phyloP scores from a whole-genome alignment of 257 asterid genomes.

The Plantago major region DNA sequence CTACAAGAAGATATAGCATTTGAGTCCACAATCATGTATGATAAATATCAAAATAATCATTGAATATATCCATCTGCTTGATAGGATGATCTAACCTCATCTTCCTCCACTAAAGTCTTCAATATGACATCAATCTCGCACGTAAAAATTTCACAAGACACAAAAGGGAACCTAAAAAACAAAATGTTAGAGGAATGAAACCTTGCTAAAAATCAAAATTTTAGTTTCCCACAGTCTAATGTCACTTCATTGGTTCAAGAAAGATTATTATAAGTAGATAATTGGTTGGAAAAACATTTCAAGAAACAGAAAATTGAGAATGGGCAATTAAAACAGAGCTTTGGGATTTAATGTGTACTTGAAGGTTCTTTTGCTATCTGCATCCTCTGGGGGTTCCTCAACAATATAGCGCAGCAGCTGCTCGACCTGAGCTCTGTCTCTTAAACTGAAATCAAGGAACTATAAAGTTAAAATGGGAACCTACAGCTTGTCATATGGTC shows the following conservation, averaged over 20 bases:
- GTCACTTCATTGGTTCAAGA: too few species aligned
- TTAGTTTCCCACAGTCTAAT: too few species aligned
- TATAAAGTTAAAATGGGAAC: constrained; percentile 15
- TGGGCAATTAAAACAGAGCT: not conserved
- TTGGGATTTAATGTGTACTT: constrained; percentile 45
- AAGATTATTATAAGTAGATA: too few species aligned
- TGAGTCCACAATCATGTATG: constrained; percentile 17
- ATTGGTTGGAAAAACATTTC: not conserved
- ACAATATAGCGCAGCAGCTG: constrained; percentile 76
- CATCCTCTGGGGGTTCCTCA: constrained; percentile 84
- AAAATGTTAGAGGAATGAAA: constrained; percentile 18
- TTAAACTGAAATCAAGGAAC: constrained; percentile 54
- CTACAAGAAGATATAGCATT: constrained; percentile 42
- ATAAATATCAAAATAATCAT: constrained; percentile 19
- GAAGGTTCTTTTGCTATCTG: constrained; percentile 77
- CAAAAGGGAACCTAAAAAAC: constrained; percentile 79
- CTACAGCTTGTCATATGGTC: not conserved
- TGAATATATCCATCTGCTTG: constrained; percentile 11
- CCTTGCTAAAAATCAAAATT: not conserved
- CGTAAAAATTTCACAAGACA: constrained; percentile 92
- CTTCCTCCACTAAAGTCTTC: constrained; percentile 91
- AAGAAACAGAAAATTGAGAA: not conserved
- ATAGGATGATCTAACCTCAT: constrained; percentile 58
- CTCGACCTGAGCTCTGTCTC: constrained; percentile 88
- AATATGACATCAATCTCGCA: constrained; percentile 97